Conservation (phyloP, 2,329 filamentous ascomycete genomes). For the Aureobasidium leucospermi region DNA sequence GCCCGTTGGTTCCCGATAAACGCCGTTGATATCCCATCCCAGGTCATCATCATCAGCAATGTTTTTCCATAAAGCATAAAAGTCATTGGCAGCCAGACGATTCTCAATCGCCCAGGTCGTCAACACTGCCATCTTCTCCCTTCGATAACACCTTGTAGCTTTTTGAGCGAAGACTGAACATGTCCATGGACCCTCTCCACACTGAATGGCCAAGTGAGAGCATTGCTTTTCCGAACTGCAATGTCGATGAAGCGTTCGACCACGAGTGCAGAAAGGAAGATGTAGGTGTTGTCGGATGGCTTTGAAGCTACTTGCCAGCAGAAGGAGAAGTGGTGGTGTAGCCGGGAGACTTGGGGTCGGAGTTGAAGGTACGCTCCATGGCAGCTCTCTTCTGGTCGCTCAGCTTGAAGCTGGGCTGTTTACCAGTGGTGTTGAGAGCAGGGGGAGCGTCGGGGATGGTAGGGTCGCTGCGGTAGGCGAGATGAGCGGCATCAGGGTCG, state of each 20-base stretch:
- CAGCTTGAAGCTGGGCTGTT: constrained; percentile 25
- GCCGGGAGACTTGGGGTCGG: constrained; percentile 3
- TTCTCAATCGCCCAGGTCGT: not conserved
- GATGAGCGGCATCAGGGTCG: not conserved
- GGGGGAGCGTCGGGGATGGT: constrained; percentile 15
- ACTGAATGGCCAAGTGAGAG: not conserved
- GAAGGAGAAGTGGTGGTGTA: constrained; percentile 3
- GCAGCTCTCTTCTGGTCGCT: constrained; percentile 25
- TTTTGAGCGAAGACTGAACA: not conserved
- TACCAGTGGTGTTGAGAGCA: not conserved
- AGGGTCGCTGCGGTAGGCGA: constrained; percentile 13
- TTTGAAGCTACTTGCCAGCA: not conserved
- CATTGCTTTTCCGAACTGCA: not conserved
- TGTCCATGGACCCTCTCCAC: not conserved
- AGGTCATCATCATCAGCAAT: not conserved
- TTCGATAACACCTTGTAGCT: not conserved
- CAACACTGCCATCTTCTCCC: not conserved
- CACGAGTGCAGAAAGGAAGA: constrained; percentile 2
- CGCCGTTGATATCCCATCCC: not conserved
- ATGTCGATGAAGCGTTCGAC: constrained; percentile 2
- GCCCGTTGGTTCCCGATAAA: constrained; percentile 1
- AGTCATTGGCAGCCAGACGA: not conserved
- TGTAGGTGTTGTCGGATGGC: not conserved
- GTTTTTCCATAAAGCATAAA: not conserved
- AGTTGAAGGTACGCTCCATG: constrained; percentile 23